Percentiles rank a stretch among this genome's conserved stretches.
Conservation (phyloP, 192 early-diverging fungal genomes). For the Mortierella antarctica region DNA sequence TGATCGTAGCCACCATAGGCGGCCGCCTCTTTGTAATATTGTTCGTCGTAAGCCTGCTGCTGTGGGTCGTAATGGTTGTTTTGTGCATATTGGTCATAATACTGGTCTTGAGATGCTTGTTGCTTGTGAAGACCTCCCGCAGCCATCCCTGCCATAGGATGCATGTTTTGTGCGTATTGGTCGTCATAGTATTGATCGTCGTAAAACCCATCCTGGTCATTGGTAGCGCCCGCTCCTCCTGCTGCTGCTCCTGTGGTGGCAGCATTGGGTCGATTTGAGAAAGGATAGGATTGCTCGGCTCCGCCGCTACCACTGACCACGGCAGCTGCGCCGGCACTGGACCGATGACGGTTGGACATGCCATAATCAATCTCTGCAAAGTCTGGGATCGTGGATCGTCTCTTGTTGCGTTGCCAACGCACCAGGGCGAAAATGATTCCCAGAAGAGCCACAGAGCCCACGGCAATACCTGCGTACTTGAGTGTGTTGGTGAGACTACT, state of each 20-base stretch:
- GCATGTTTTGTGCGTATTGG: conserved; percentile 37
- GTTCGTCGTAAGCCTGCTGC: conserved; percentile 15
- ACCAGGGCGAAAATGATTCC: conserved; percentile 36
- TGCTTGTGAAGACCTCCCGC: conserved; percentile 2
- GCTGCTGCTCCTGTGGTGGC: conserved; percentile 3
- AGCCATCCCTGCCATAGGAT: conserved; percentile 14
- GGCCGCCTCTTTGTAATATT: background rate
- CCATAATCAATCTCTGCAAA: conserved; percentile 43
- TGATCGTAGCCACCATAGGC: conserved; percentile 3
- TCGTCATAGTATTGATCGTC: conserved; percentile 45
- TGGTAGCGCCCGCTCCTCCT: background rate
- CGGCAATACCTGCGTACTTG: conserved; percentile 42
- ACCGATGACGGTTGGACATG: conserved; percentile 21
- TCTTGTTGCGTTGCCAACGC: conserved; percentile 24
- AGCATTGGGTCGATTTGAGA: conserved; percentile 37
- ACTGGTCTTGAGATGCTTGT: conserved; percentile 2
- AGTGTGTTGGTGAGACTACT: conserved; percentile 13
- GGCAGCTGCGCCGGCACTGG: background rate
- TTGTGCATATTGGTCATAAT: conserved; percentile 3
- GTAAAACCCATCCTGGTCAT: conserved; percentile 37
- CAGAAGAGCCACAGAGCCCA: conserved; percentile 20
- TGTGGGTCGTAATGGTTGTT: conserved; percentile 8
- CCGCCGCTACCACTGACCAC: conserved; percentile 2
- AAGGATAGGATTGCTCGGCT: conserved; percentile 20
- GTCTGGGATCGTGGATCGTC: conserved; percentile 34